Evolutionary conservation across 2,329 filamentous ascomycete genomes (phyloP).

Genomic region (Trichoderma asperellum): DNA sequence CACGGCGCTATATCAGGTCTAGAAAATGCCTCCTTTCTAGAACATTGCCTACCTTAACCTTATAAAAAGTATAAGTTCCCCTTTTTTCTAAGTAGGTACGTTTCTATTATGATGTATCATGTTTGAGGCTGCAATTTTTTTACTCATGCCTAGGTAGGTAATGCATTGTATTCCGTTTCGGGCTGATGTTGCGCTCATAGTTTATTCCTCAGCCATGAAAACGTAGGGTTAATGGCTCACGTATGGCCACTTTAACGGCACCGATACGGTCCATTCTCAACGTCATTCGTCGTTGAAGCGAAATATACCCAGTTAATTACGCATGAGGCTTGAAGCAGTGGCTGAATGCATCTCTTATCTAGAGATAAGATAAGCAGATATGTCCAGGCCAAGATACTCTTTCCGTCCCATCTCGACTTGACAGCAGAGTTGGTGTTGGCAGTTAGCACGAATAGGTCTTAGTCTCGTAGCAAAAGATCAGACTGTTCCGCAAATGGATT

Average conservation of each 20-base stretch:
- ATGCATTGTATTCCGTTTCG: background rate
- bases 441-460: background rate
- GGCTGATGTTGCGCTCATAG: background rate
- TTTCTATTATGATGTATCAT: no score
- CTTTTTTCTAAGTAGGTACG: background rate
- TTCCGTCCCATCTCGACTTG: background rate
- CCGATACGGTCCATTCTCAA: background rate
- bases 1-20: background rate
- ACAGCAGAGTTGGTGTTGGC: background rate
- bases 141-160: no score
- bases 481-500: background rate
- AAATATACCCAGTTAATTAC: background rate
- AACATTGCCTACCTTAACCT: background rate
- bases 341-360: background rate
- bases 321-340: background rate
- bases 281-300: no score
- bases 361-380: constrained; percentile 1
- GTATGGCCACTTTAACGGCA: background rate
- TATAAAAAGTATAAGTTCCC: no score
- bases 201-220: background rate
- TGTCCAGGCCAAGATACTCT: no score
- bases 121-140: background rate
- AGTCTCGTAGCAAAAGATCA: background rate
- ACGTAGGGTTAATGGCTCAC: background rate
- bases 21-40: background rate